Conservation (phyloP, 371 early-diverging fungal species). For the Coemansia sp. region DNA sequence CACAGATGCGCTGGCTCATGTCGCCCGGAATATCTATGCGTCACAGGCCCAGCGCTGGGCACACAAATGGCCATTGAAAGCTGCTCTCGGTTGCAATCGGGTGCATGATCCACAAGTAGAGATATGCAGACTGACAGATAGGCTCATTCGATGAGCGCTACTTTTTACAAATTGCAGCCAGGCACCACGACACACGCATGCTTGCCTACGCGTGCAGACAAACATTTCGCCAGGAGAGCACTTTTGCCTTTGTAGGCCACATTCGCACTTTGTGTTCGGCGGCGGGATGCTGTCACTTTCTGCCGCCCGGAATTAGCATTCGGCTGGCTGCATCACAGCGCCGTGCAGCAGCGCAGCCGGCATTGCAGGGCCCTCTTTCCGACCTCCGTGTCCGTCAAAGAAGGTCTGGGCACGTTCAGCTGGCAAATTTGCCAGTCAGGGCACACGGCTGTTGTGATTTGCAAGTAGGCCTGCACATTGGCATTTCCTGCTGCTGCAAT, state of each 20-base stretch:
- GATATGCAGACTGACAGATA: not conserved
- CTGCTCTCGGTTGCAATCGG: conserved; percentile 1
- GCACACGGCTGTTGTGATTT: conserved; percentile 1
- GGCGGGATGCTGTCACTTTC: not conserved
- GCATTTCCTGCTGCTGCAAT: not conserved
- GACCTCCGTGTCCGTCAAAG: not conserved
- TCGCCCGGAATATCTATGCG: not conserved
- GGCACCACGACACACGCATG: not conserved
- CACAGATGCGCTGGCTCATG: too few species aligned
- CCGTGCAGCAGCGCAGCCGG: conserved; percentile 1
- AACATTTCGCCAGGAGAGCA: not conserved
- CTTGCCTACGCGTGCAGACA: not conserved
- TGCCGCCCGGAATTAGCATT: conserved; percentile 7
- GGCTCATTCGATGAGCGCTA: too few species aligned
- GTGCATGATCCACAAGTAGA: not conserved
- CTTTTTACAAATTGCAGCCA: not conserved
- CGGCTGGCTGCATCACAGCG: conserved; percentile 4
- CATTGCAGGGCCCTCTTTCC: conserved; percentile 2
- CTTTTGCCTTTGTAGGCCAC: not conserved
- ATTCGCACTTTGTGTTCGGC: not conserved
- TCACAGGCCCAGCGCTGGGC: not conserved
- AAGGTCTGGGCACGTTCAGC: not conserved
- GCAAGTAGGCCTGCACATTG: not conserved
- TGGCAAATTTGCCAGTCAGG: not conserved
- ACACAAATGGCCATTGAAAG: conserved; percentile 1